These are phyloP conservation scores for Noccaea caerulescens DNA, from an alignment of 345 rosid genomes.

Conservation along the genomic window DNA sequence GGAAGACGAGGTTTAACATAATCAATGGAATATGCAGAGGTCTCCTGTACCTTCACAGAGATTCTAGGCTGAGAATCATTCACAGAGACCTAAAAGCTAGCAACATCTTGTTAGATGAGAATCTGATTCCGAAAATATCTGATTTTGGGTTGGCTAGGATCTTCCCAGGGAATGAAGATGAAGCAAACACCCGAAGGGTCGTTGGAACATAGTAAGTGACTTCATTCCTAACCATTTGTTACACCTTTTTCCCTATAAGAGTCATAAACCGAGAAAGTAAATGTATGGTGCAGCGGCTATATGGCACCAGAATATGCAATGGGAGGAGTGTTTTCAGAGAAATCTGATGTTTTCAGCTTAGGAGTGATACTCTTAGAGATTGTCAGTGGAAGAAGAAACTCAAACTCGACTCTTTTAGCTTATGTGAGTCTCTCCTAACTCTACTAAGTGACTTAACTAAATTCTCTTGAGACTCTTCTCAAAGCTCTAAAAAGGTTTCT, in stretches of 20 bases:
- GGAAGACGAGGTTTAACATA: slow-evolving; percentile 51
- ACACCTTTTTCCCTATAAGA: background rate
- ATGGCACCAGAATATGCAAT: slow-evolving; percentile 53
- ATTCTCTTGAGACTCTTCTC: no score
- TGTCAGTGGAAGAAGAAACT: slow-evolving; percentile 46
- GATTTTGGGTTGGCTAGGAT: slow-evolving; percentile 57
- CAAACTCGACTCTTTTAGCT: slow-evolving; percentile 43
- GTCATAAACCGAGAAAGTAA: no score
- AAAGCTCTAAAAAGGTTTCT: background rate
- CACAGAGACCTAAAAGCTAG: slow-evolving; percentile 59
- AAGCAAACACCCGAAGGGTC: slow-evolving; percentile 52
- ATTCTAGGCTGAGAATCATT: slow-evolving; percentile 55
- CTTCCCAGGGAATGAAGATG: slow-evolving; percentile 47
- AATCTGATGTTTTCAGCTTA: slow-evolving; percentile 54
- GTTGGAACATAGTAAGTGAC: slow-evolving; percentile 54
- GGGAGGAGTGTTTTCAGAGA: slow-evolving; percentile 52
- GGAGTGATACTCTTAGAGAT: slow-evolving; percentile 52
- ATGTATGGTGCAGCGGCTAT: slow-evolving; percentile 44
- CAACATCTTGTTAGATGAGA: slow-evolving; percentile 57
- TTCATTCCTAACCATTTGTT: background rate
- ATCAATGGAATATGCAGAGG: slow-evolving; percentile 58
- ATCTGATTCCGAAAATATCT: slow-evolving; percentile 52
- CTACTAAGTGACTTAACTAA: no score
- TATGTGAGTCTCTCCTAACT: slow-evolving; percentile 36
- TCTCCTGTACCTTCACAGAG: slow-evolving; percentile 54